Evolutionary conservation across 2,329 filamentous ascomycete species (phyloP).

Genomic region (Phaeomoniella chlamydospora): DNA sequence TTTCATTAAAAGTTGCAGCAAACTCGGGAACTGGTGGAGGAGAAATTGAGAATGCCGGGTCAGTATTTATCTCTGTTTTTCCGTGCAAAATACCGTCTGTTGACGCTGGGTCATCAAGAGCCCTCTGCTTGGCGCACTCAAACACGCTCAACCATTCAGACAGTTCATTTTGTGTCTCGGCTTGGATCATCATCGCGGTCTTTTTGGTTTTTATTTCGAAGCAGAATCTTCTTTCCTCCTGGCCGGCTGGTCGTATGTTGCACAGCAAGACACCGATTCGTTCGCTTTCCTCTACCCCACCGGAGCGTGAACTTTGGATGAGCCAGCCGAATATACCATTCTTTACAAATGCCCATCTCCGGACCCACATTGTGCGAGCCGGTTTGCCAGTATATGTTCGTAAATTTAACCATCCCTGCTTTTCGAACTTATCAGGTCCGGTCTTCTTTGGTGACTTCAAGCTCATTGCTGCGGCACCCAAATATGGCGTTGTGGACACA

Average conservation of each 20-base stretch:
- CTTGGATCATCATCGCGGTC: conserved; percentile 74
- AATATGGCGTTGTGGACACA: conserved; percentile 74
- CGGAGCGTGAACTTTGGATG: conserved; percentile 61
- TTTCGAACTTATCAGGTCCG: conserved; percentile 42
- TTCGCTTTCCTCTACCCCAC: conserved; percentile 86
- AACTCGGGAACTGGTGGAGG: conserved; percentile 82
- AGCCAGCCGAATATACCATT: conserved; percentile 95
- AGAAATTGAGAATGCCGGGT: conserved; percentile 83
- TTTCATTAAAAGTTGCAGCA: conserved; percentile 62
- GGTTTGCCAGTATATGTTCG: conserved; percentile 75
- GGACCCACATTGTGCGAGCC: conserved; percentile 74
- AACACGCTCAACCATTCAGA: conserved; percentile 91
- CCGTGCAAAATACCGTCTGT: conserved; percentile 31
- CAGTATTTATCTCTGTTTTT: conserved; percentile 30
- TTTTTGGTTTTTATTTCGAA: conserved; percentile 99
- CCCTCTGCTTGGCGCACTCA: conserved; percentile 84
- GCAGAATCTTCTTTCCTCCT: conserved; percentile 89
- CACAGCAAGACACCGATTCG: conserved; percentile 91
- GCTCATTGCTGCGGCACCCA: conserved; percentile 43
- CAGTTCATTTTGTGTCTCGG: conserved; percentile 83
- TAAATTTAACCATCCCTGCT: conserved; percentile 89
- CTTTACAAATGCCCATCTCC: conserved; percentile 91
- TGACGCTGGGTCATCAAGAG: conserved; percentile 58
- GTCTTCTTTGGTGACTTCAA: conserved; percentile 36
- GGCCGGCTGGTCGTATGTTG: conserved; percentile 77